Evolutionary conservation across 148 eudicot genomes (phyloP), one percentile per base, ranked within the genome.

Genomic region (Pouteria glomerata): DNA sequence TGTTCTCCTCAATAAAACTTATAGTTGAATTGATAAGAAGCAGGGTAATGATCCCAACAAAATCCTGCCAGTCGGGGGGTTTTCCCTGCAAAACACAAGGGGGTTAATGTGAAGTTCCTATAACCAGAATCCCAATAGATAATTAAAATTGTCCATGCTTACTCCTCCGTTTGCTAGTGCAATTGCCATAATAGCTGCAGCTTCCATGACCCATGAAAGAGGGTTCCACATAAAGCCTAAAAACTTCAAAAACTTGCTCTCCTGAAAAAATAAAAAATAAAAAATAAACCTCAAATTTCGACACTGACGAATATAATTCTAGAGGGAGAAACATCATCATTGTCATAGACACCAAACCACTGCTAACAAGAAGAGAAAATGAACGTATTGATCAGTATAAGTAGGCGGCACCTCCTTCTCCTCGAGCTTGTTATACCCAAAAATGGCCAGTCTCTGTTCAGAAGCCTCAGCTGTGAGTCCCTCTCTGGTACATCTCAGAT

Each of bases 341-440:
- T 21, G 19, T 16, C 4, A 70, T n/a, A n/a, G n/a, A 19, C 27
- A 23, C 12, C 48, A 42, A 44, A 26, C 15, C 1, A 69, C 58
- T 8, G 44, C 3, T 16, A 23, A 11, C 41, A 72, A 55, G 10
- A 57, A 33, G 29, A 63, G 62, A 35, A 13, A 68, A 39, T 1
- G n/a, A 31, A 47, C 1, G 2, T 8, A 10, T 2, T n/a, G n/a
- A n/a, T n/a, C n/a, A n/a, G 41, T 14, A 70, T 52, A 4, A 15
- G 31, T 33, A 66, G 18, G 47, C 33, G 16, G 23, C 12, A 82
- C 96, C 98, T 81, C 77, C 79, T 93, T 93, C 74, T 90, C 98
- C 79, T 90, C 98, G 75, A 93, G 98, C 83, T 92, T 90, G 78
- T 92, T 90, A 69, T 86, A 82, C 41, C 98, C 98, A 80, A 90